Conservation (phyloP, 2,329 filamentous ascomycete species). For the Fusarium pilosicola region DNA sequence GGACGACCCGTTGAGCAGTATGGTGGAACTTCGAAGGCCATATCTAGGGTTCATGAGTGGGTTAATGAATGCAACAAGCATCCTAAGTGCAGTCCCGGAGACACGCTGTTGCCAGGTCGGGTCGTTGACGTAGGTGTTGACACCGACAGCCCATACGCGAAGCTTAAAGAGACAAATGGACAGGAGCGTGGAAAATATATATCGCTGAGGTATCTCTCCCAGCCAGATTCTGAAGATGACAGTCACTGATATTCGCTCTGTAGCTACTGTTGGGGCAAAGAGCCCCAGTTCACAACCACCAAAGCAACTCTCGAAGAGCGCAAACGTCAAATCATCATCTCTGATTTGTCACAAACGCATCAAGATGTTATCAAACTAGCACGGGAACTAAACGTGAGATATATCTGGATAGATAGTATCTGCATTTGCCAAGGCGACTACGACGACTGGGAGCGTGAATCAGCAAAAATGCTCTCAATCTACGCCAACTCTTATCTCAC, state of each 20-base stretch:
- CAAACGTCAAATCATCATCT: neutral
- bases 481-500: neutral
- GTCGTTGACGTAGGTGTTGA: neutral
- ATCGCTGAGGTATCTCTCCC: neutral
- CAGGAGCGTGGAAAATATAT: neutral
- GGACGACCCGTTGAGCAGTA: conserved; percentile 3
- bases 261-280: conserved; percentile 7
- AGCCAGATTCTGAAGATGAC: rapidly evolving
- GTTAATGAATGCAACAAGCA: neutral
- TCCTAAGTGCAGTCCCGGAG: neutral
- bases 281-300: neutral
- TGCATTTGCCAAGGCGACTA: conserved; percentile 7
- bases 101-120: neutral
- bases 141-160: neutral
- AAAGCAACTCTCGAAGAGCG: neutral
- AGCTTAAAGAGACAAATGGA: neutral
- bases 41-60: neutral
- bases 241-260: neutral
- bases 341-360: neutral
- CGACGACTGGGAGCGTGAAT: conserved; percentile 2
- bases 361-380: neutral
- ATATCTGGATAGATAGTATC: conserved; percentile 8
- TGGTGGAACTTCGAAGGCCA: neutral
- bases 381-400: rapidly evolving
- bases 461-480: neutral